Conservation (phyloP, 2,329 filamentous ascomycete species). For the Thelonectria discophora region DNA sequence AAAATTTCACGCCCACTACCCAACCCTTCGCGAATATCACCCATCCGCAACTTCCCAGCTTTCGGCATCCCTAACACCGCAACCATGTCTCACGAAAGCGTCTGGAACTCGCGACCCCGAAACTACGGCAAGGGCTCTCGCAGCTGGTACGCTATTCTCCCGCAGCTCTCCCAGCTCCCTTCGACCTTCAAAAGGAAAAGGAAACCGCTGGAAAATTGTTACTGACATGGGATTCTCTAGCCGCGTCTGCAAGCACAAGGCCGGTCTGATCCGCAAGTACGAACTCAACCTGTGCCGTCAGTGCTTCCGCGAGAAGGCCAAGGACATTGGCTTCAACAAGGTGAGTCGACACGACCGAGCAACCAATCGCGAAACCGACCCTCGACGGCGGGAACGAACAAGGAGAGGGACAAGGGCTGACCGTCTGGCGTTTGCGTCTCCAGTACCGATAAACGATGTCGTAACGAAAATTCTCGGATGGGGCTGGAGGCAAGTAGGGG, state of each 20-base stretch:
- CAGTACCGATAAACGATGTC: conserved; percentile 52
- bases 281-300: conserved; percentile 89
- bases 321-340: conserved; percentile 79
- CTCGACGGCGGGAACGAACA: background rate
- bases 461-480: conserved; percentile 41
- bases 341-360: conserved; percentile 50
- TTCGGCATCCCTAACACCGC: conserved; percentile 50
- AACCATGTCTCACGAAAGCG: conserved; percentile 83
- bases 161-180: background rate
- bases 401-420: conserved; percentile 26
- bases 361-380: background rate
- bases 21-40: conserved; percentile 46
- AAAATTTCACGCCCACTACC: conserved; percentile 50
- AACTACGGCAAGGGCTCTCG: conserved; percentile 97
- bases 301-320: conserved; percentile 79
- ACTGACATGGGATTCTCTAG: conserved; percentile 52
- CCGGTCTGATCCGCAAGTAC: conserved; percentile 99
- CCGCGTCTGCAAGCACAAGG: conserved; percentile 86
- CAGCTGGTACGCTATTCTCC: conserved; percentile 74
- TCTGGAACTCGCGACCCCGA: conserved; percentile 99
- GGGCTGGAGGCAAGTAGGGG: conserved; percentile 34
- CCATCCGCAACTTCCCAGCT: conserved; percentile 43
- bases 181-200: conserved; percentile 2
- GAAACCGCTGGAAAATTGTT: conserved; percentile 23
- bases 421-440: conserved; percentile 15